These are phyloP conservation scores for Aspergillus coremiiformis DNA, from an alignment of 495 filamentous ascomycete species.

Conservation along the genomic window DNA sequence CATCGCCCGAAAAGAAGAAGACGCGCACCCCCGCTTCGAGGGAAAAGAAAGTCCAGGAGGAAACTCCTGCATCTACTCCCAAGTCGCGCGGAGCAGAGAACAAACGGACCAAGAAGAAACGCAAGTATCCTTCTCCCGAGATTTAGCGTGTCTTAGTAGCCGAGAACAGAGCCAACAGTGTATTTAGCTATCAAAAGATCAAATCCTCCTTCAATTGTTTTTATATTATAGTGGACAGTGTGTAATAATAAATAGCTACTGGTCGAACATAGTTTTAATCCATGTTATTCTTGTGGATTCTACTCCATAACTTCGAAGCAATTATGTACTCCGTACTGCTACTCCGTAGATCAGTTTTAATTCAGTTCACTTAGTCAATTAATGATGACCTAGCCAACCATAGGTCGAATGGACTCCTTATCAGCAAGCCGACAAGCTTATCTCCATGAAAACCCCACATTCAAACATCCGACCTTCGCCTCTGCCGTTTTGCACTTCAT, in stretches of 20 bases:
- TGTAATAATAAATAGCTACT: too few relatives aligned
- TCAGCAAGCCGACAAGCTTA: conserved; percentile 12
- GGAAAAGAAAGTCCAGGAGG: conserved; percentile 43
- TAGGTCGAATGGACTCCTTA: conserved; percentile 12
- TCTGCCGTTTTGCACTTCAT: not conserved
- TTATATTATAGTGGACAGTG: too few relatives aligned
- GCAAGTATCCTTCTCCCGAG: too few relatives aligned
- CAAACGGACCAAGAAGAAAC: conserved; percentile 59
- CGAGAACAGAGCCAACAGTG: too few relatives aligned
- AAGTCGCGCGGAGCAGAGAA: conserved; percentile 44
- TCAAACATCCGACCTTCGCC: conserved; percentile 8
- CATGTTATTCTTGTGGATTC: too few relatives aligned
- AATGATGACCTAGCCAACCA: conserved; percentile 8
- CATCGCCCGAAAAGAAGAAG: conserved; percentile 26
- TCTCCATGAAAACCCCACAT: conserved; percentile 9
- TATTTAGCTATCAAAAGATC: too few relatives aligned
- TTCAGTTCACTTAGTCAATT: conserved; percentile 15
- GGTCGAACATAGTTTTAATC: too few relatives aligned
- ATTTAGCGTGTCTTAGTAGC: too few relatives aligned
- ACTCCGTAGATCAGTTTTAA: too few relatives aligned
- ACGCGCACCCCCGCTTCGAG: conserved; percentile 32
- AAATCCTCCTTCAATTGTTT: too few relatives aligned
- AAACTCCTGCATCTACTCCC: conserved; percentile 38
- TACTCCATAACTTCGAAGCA: too few relatives aligned
- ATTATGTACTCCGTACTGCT: too few relatives aligned